phyloP scores from a whole-genome alignment of 768 basidiomycete genomes.

The Hydnomerulius pinastri region DNA sequence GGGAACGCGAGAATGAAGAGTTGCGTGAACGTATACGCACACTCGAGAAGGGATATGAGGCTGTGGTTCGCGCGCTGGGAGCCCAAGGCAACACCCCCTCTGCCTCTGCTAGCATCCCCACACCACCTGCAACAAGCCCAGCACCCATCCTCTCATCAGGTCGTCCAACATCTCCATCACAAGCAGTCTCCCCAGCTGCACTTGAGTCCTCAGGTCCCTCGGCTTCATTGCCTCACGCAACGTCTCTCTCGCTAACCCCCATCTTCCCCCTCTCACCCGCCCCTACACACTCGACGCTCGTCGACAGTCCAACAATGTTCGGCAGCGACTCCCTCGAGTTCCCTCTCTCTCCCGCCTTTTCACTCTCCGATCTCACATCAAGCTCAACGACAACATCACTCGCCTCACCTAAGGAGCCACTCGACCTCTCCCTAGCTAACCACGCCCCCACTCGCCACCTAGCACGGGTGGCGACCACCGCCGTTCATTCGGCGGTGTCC shows the following conservation, averaged over 20 bases:
- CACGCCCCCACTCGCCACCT: constrained; percentile 88
- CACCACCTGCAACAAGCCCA: constrained; percentile 15
- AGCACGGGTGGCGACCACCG: constrained; percentile 95
- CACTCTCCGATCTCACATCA: constrained; percentile 38
- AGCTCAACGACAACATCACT: constrained; percentile 32
- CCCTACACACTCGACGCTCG: constrained; percentile 43
- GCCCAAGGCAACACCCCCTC: constrained; percentile 48
- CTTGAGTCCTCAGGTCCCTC: constrained; percentile 25
- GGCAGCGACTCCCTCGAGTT: constrained; percentile 30
- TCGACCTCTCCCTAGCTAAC: constrained; percentile 35
- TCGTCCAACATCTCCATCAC: constrained; percentile 24
- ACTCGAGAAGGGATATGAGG: constrained; percentile 81
- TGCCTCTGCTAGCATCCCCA: constrained; percentile 13
- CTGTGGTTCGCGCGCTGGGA: constrained; percentile 73
- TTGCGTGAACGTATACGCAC: constrained; percentile 74
- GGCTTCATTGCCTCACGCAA: constrained; percentile 22
- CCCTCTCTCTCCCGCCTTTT: constrained; percentile 39
- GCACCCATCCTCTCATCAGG: constrained; percentile 15
- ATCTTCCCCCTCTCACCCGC: constrained; percentile 43
- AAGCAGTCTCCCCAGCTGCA: constrained; percentile 25
- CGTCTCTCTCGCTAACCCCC: constrained; percentile 34
- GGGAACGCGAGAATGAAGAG: constrained; percentile 72
- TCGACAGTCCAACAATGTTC: constrained; percentile 32
- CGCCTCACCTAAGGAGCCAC: constrained; percentile 22
- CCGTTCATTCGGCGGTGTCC: constrained; percentile 60